Evolutionary conservation across 2,329 filamentous ascomycete species (phyloP), one percentile per base, ranked within the genome.

Genomic region (Alternaria panax): DNA sequence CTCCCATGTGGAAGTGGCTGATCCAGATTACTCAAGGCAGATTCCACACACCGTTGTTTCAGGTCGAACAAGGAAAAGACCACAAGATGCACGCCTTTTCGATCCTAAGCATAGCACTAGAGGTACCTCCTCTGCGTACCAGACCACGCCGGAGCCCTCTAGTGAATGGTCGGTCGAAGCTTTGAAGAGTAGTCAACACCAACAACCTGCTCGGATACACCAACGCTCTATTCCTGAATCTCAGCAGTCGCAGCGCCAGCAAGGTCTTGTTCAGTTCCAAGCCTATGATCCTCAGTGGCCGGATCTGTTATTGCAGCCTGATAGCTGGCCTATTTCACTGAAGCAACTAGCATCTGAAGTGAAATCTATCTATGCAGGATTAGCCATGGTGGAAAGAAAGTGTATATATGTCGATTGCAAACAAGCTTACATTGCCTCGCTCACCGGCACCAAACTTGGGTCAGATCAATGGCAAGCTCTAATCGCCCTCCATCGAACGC

Each of bases 381-480:
- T 97, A 0, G 89, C 92, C 0, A 92, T 95, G 87, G 91, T 97
- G 0, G 94, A 98, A 73, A 87, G 86, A 24, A 92, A 95, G 67
- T 94, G 92, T 68, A 93, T 96, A 0, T 90, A 96, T 54, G 89
- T 96, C 1, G 91, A 94, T 66, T 88, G 86, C 42, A 82, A 85
- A 46, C 86, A 88, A 66, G 81, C 81, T 7, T 79, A 82, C 25
- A 80, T 81, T 8, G 83, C 86, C 0, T 85, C 88, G 4, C 80
- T 79, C 1, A 79, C 81, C 2, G 69, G 79, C 0, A 75, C 80
- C 2, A 77, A 79, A 42, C 69, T 88, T 3, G 81, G 78, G n/a
- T 76, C 81, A 28, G 88, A 93, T 51, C 91, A 96, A 68, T 97
- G 92, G 90, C 90, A 96, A 64, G 90, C 91, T 0, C 78, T 97